Percentiles rank a stretch among this genome's conserved stretches.
phyloP scores from a whole-genome alignment of 352 stramenopile genomes.

The Elongisporangium anandrum region DNA sequence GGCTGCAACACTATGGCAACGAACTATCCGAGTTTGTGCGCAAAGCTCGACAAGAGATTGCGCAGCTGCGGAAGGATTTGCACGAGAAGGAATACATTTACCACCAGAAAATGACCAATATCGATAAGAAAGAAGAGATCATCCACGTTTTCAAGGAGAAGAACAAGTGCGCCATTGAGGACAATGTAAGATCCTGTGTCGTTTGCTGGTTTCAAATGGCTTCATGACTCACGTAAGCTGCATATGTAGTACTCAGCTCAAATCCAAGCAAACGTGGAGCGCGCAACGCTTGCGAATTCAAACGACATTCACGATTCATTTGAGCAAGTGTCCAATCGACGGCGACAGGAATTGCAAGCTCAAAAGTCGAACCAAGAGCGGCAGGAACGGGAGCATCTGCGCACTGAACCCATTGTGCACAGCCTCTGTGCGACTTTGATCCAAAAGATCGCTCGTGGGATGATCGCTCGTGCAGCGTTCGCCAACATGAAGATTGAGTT shows the following conservation, averaged over 20 bases:
- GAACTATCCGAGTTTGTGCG: slow-evolving; percentile 43
- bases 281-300: not conserved
- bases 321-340: not conserved
- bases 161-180: slow-evolving; percentile 48
- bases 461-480: slow-evolving; percentile 56
- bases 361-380: slow-evolving; percentile 15
- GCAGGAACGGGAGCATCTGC: slow-evolving; percentile 11
- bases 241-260: slow-evolving; percentile 12
- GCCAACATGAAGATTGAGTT: slow-evolving; percentile 60
- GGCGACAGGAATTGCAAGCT: not conserved
- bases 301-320: not conserved
- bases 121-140: slow-evolving; percentile 69
- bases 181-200: slow-evolving; percentile 8
- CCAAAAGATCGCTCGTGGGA: slow-evolving; percentile 67
- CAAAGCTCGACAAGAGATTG: slow-evolving; percentile 34
- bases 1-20: slow-evolving; percentile 44
- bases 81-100: slow-evolving; percentile 56
- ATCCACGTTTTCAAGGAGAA: slow-evolving; percentile 66
- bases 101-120: slow-evolving; percentile 36
- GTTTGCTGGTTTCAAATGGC: not conserved
- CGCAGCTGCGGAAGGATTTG: slow-evolving; percentile 30
- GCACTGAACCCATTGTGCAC: slow-evolving; percentile 32
- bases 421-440: slow-evolving; percentile 76
- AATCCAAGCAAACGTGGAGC: slow-evolving; percentile 10
- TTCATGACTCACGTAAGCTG: not conserved